Evolutionary conservation across 164 flowering plant species (phyloP).

Genomic region (Cinnamomum chago): DNA sequence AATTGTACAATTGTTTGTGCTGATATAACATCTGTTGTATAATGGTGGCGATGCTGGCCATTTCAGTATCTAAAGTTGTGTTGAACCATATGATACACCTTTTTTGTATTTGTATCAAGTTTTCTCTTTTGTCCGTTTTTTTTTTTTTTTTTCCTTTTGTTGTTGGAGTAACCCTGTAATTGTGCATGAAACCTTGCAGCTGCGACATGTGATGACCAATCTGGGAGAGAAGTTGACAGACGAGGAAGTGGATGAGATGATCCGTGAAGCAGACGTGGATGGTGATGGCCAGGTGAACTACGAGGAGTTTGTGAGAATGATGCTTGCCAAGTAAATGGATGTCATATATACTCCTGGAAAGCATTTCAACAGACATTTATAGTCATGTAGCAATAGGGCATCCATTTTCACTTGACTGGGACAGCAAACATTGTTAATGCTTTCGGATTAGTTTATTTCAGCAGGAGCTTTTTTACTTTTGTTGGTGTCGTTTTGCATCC

Average conservation of each 20-base stretch:
- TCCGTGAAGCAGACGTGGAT: slow-evolving; percentile 54
- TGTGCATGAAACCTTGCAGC: slow-evolving; percentile 21
- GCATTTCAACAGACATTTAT: neutral
- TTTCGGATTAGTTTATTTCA: neutral
- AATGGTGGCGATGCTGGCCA: too few species aligned
- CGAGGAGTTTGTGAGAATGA: slow-evolving; percentile 57
- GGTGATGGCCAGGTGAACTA: slow-evolving; percentile 62
- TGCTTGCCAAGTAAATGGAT: slow-evolving; percentile 46
- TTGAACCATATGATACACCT: too few species aligned
- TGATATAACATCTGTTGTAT: too few species aligned
- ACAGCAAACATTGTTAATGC: neutral
- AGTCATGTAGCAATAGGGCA: neutral
- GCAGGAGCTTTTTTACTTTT: neutral
- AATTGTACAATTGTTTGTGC: too few species aligned
- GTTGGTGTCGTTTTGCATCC: neutral
- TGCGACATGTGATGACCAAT: slow-evolving; percentile 61
- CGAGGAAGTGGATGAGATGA: slow-evolving; percentile 68
- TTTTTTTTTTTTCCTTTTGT: neutral
- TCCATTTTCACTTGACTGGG: neutral
- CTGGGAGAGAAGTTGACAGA: slow-evolving; percentile 63
- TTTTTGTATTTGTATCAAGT: neutral
- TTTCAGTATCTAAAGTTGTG: too few species aligned
- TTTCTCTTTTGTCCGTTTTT: neutral
- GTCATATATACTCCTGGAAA: neutral
- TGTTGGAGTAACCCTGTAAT: neutral